Evolutionary conservation across 2,329 filamentous ascomycete species (phyloP), one percentile per base, ranked within the genome.

Genomic region (Colletotrichum navitas): DNA sequence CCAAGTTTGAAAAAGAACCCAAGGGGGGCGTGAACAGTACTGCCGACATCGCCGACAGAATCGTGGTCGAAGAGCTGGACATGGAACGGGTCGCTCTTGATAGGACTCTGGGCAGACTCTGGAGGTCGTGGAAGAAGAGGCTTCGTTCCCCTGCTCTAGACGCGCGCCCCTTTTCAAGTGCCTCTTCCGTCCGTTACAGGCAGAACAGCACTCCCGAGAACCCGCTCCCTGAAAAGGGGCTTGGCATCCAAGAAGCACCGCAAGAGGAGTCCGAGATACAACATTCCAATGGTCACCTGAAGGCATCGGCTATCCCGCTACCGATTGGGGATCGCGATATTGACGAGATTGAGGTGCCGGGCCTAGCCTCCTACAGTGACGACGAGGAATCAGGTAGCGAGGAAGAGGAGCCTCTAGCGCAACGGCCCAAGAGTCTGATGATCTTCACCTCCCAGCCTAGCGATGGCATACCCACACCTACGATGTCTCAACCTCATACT

Each of bases 111-210:
- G 96, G 96, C 26, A 88, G 95, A 60, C 85, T 98, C 54, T 99
- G 96, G 96, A 90, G 96, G 76, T 93, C 93, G 34, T 99, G 96
- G 96, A 94, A 96, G 83, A 97, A 97, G 83, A 90, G 92, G 73
- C 87, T 93, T 76, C 89, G 93, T 69, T 86, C 87, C 8, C 88
- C 89, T 0, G 80, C 79, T 43, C 81, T 83, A 43, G 85, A 87
- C 49, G 79, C 84, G 60, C 83, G 86, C 34, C 84, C 87, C 2
- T 86, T 84, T 71, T 87, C 88, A 1, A 82, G 84, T 56, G 84
- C 85, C 59, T 85, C 86, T 1, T 79, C 76, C n/a, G 76, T 76
- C 32, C 79, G 83, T 72, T 68, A 80, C 68, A 80, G 83, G 56
- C 80, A 82, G 68, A 77, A 81, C 68, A 85, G 83, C 76, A 69